phyloP scores from a whole-genome alignment of 306 rosid genomes.

The Acmispon strigosus region DNA sequence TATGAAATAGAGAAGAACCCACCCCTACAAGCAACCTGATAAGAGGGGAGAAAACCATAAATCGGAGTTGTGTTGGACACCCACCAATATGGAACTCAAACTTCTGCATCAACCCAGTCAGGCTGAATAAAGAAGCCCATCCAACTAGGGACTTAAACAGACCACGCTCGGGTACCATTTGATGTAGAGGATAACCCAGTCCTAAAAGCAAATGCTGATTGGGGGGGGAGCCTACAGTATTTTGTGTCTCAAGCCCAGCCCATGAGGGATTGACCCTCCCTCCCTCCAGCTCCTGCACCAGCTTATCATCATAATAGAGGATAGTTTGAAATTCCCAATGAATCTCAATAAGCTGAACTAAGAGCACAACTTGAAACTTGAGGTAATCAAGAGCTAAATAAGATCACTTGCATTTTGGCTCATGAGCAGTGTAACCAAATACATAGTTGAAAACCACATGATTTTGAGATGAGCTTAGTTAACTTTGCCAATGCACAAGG shows the following conservation, averaged over 20 bases:
- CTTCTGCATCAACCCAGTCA: slow-evolving; percentile 2
- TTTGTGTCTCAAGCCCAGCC: background rate
- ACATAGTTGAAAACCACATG: background rate
- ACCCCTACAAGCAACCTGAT: background rate
- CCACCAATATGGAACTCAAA: slow-evolving; percentile 14
- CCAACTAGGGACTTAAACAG: background rate
- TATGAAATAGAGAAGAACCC: slow-evolving; percentile 1
- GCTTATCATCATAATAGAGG: slow-evolving; percentile 5
- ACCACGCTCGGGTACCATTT: background rate
- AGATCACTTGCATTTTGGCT: no score
- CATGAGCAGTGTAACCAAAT: background rate
- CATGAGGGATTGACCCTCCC: no score
- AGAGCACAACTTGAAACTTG: slow-evolving; percentile 1
- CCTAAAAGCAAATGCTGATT: background rate
- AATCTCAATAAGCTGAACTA: slow-evolving; percentile 7
- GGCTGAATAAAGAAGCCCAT: slow-evolving; percentile 10
- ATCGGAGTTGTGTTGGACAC: background rate
- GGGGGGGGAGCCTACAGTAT: background rate
- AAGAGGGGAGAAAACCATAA: background rate
- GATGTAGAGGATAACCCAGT: background rate
- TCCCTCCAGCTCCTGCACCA: slow-evolving; percentile 9
- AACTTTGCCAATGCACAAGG: background rate
- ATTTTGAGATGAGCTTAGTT: background rate
- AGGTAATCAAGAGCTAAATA: slow-evolving; percentile 5
- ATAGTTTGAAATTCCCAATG: background rate